Percentiles rank a stretch among this genome's conserved stretches.
Evolutionary conservation across 2,329 filamentous ascomycete species (phyloP).

Genomic region (Hypomyces rosellus): DNA sequence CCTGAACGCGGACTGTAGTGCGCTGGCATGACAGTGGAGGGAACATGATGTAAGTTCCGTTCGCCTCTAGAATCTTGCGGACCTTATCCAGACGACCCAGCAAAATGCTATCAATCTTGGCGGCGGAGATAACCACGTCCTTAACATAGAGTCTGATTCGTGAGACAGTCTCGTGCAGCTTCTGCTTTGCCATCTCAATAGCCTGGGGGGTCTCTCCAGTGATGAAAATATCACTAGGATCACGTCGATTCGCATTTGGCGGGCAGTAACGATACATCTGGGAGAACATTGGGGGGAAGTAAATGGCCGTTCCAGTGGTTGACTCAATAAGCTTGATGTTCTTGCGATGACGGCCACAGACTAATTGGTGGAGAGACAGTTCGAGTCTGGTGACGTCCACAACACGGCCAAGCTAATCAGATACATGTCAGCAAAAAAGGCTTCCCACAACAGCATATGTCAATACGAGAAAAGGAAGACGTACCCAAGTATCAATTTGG

Average conservation of each 20-base stretch:
- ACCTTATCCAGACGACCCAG: slow-evolving; percentile 91
- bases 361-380: slow-evolving; percentile 79
- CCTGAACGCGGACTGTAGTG: slow-evolving; percentile 82
- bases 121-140: slow-evolving; percentile 80
- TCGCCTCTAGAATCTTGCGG: slow-evolving; percentile 93
- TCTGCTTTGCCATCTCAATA: slow-evolving; percentile 84
- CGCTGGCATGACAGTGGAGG: slow-evolving; percentile 81
- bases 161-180: slow-evolving; percentile 77
- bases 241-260: slow-evolving; percentile 70
- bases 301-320: slow-evolving; percentile 90
- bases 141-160: slow-evolving; percentile 83
- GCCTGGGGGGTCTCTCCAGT: slow-evolving; percentile 81
- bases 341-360: slow-evolving; percentile 89
- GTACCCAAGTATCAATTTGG: slow-evolving; percentile 91
- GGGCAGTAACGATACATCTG: slow-evolving; percentile 87
- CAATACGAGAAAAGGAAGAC: background rate
- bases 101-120: slow-evolving; percentile 92
- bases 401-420: slow-evolving; percentile 56
- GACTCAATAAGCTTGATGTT: slow-evolving; percentile 98
- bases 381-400: slow-evolving; percentile 80
- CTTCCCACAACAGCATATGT: background rate
- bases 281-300: slow-evolving; percentile 93
- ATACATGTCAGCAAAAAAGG: slow-evolving; percentile 13
- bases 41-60: slow-evolving; percentile 91
- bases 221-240: slow-evolving; percentile 88